phyloP scores from a whole-genome alignment of 495 filamentous ascomycete genomes.

The Aspergillus sparsus region DNA sequence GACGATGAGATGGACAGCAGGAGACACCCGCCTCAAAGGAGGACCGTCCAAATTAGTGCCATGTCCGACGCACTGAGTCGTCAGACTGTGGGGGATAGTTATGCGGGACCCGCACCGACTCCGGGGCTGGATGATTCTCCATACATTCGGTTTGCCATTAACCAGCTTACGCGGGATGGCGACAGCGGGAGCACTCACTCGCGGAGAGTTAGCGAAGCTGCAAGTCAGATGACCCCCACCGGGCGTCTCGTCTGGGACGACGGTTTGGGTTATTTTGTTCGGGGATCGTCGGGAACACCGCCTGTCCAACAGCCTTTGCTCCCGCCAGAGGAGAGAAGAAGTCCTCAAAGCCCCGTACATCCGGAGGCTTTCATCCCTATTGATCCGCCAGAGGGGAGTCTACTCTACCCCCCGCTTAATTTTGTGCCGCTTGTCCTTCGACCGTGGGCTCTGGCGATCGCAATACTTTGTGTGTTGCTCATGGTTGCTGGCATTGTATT shows the following conservation, averaged over 20 bases:
- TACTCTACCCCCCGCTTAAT: conserved; percentile 56
- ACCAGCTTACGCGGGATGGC: conserved; percentile 69
- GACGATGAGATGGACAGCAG: conserved; percentile 30
- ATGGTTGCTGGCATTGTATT: conserved; percentile 74
- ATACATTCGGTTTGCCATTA: conserved; percentile 71
- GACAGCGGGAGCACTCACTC: conserved; percentile 38
- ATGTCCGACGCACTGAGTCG: conserved; percentile 34
- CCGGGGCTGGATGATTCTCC: conserved; percentile 68
- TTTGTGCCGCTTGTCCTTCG: conserved; percentile 70
- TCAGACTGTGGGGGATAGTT: conserved; percentile 35
- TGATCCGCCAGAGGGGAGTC: conserved; percentile 45
- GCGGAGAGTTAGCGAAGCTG: conserved; percentile 36
- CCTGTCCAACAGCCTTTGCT: conserved; percentile 15
- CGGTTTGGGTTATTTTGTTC: conserved; percentile 49
- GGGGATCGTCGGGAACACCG: conserved; percentile 24
- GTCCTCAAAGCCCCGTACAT: conserved; percentile 36
- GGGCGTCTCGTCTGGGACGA: conserved; percentile 56
- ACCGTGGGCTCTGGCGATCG: conserved; percentile 55
- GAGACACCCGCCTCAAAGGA: conserved; percentile 43
- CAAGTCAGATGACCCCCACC: conserved; percentile 46
- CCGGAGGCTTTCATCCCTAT: conserved; percentile 56
- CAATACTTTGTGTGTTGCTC: conserved; percentile 61
- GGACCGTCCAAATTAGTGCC: conserved; percentile 31
- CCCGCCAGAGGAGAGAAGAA: conserved; percentile 19
- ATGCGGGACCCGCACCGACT: conserved; percentile 51